Evolutionary conservation across 768 basidiomycete genomes (phyloP), one percentile per base, ranked within the genome.

Genomic region (Kwoniella mangroviensis): DNA sequence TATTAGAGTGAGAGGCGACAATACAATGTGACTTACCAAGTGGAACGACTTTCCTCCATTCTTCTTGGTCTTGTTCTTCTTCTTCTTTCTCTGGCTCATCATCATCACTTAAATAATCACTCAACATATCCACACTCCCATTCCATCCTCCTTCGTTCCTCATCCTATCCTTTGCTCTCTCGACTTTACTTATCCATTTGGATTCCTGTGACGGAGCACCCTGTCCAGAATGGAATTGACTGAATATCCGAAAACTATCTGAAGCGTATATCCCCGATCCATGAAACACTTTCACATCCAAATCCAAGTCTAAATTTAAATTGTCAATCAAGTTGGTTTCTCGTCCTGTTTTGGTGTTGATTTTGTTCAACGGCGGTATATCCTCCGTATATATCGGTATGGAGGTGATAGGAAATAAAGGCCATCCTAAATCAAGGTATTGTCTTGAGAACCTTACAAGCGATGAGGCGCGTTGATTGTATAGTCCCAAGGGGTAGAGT

Each of bases 241-340:
- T 90, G 80, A 90, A 92, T 21, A 92, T 91, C 51, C 90, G 86
- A 74, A 91, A 90, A 4, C 89, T 91, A 78, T 92, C 91, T 1
- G 90, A 85, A 0, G 91, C 91, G 69, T 92, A 92, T 3, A 85
- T 83, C 0, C 91, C 91, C 1, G 88, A 85, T 0, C 90, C 90
- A 0, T 89, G 88, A 28, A 89, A 85, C 73, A 89, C 54, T 41
- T 69, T 76, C 86, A 51, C 88, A 87, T 64, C 89, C 83, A 12
- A 86, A 87, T 64, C 89, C 83, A 12, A 86, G 83, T 11, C 22
- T 12, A 24, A 62, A 7, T 34, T 7, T 34, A 7, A 34, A 34
- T 34, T 34, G 6, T 34, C 34, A 34, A 34, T 34, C 34, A 34
- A 22, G 22, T 21, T 54, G 53, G 53, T 54, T 5, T 19, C 21